Evolutionary conservation across 164 flowering plant genomes (phyloP).

Genomic region (Santalum album): DNA sequence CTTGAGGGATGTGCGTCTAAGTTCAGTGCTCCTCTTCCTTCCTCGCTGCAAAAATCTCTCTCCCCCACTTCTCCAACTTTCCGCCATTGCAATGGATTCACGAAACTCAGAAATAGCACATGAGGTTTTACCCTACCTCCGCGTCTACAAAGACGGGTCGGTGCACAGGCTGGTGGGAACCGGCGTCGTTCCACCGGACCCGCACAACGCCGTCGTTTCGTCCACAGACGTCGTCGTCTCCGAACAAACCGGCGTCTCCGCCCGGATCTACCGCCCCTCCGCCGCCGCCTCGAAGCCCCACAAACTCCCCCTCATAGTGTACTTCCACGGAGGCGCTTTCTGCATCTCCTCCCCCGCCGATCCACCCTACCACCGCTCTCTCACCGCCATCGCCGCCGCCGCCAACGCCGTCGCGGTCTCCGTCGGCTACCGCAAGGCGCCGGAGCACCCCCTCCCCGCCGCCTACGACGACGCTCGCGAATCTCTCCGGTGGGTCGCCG

Average conservation of each 20-base stretch:
- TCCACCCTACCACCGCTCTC: constrained; percentile 25
- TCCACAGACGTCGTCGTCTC: constrained; percentile 38
- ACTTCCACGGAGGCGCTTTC: constrained; percentile 48
- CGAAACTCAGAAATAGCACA: constrained; percentile 15
- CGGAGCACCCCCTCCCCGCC: constrained; percentile 46
- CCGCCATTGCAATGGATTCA: not conserved
- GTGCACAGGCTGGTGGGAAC: constrained; percentile 27
- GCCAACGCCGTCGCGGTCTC: constrained; percentile 31
- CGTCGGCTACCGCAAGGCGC: constrained; percentile 42
- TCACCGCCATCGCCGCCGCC: constrained; percentile 23
- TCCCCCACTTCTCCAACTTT: not conserved
- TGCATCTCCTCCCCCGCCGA: constrained; percentile 22
- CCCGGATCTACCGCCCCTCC: constrained; percentile 36
- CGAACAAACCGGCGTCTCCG: constrained; percentile 37
- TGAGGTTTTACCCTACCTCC: constrained; percentile 32
- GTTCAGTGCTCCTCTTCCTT: too few species aligned
- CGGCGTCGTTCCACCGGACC: constrained; percentile 28
- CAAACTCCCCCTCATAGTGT: constrained; percentile 40
- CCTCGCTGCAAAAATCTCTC: too few species aligned
- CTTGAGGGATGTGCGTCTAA: too few species aligned
- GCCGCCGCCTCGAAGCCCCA: not conserved
- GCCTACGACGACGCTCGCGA: constrained; percentile 45
- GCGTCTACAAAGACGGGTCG: constrained; percentile 36
- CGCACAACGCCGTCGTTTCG: constrained; percentile 20
- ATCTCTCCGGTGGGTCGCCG: constrained; percentile 32